These are phyloP conservation scores for Dendrobium huoshanense DNA, from an alignment of 106 monocot species.

Conservation along the genomic window DNA sequence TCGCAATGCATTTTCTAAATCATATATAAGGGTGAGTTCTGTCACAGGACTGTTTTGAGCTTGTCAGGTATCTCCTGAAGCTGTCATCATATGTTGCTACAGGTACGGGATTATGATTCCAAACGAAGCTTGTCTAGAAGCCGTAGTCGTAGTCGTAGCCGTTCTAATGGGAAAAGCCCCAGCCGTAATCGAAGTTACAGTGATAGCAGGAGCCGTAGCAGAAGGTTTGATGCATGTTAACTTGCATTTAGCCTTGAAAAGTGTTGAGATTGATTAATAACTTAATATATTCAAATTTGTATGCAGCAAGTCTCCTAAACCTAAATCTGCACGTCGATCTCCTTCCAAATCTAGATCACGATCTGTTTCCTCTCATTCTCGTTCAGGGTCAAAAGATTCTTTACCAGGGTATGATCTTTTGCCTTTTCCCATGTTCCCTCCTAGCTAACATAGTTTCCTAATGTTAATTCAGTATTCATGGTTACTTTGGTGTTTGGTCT, in stretches of 20 bases:
- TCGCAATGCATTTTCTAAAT: slow-evolving; percentile 68
- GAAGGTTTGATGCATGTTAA: slow-evolving; percentile 13
- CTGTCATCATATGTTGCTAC: neutral
- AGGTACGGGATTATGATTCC: slow-evolving; percentile 21
- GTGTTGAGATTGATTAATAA: neutral
- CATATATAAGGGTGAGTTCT: slow-evolving; percentile 61
- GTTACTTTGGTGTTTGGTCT: neutral
- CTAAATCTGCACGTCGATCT: slow-evolving; percentile 8
- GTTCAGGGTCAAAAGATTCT: slow-evolving; percentile 8
- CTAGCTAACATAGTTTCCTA: too few relatives aligned
- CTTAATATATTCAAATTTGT: neutral
- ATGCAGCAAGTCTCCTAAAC: slow-evolving; percentile 22
- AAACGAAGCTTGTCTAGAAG: slow-evolving; percentile 18
- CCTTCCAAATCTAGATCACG: slow-evolving; percentile 11
- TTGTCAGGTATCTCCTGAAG: neutral
- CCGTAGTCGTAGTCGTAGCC: slow-evolving; percentile 19
- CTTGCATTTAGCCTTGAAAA: neutral
- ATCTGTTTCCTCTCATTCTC: slow-evolving; percentile 15
- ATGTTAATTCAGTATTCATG: neutral
- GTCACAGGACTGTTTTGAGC: neutral
- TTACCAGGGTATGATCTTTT: slow-evolving; percentile 12
- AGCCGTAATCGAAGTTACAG: slow-evolving; percentile 10
- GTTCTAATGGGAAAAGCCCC: slow-evolving; percentile 7
- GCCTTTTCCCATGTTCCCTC: neutral
- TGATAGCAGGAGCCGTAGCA: slow-evolving; percentile 2